Conservation (phyloP, 2,329 filamentous ascomycete genomes). For the Fusarium gaditjirri region DNA sequence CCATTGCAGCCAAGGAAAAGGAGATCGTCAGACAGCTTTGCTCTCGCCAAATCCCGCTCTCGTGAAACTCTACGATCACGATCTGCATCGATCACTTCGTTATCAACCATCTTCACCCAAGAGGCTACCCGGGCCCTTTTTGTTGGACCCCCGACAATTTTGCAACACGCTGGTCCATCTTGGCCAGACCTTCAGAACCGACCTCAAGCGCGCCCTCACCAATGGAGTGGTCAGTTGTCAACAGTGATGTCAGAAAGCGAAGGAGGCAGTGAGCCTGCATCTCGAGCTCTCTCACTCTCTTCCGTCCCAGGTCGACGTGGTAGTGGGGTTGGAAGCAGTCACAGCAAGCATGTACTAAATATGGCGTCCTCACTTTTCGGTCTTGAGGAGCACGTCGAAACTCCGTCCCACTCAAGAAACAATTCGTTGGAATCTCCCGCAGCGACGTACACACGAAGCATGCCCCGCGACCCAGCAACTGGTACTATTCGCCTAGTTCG, state of each 20-base stretch:
- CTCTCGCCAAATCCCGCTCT: slow-evolving; percentile 61
- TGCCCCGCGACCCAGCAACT: slow-evolving; percentile 49
- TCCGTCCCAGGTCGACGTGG: slow-evolving; percentile 59
- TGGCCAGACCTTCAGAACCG: slow-evolving; percentile 37
- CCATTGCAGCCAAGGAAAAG: slow-evolving; percentile 62
- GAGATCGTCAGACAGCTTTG: slow-evolving; percentile 60
- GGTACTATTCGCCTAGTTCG: slow-evolving; percentile 59
- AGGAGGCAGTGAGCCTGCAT: slow-evolving; percentile 59
- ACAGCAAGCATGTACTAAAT: slow-evolving; percentile 66
- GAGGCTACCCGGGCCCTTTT: slow-evolving; percentile 54
- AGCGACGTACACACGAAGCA: slow-evolving; percentile 55
- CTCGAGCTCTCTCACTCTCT: slow-evolving; percentile 58
- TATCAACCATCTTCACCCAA: slow-evolving; percentile 64
- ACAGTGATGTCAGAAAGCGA: slow-evolving; percentile 73
- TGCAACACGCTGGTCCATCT: slow-evolving; percentile 40
- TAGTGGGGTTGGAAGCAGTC: slow-evolving; percentile 60
- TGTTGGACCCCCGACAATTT: slow-evolving; percentile 42
- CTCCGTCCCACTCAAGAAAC: slow-evolving; percentile 53
- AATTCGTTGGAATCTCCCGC: slow-evolving; percentile 63
- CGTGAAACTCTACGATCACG: slow-evolving; percentile 64
- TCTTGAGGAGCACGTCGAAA: slow-evolving; percentile 53
- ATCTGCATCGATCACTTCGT: slow-evolving; percentile 64
- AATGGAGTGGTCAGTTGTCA: slow-evolving; percentile 73
- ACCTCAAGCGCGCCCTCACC: slow-evolving; percentile 56
- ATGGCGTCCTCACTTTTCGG: slow-evolving; percentile 65